A percentile compares a stretch with the other conserved stretches of the same genome.
Evolutionary conservation across 179 eudicot species (phyloP).

Genomic region (Pouteria campechiana): DNA sequence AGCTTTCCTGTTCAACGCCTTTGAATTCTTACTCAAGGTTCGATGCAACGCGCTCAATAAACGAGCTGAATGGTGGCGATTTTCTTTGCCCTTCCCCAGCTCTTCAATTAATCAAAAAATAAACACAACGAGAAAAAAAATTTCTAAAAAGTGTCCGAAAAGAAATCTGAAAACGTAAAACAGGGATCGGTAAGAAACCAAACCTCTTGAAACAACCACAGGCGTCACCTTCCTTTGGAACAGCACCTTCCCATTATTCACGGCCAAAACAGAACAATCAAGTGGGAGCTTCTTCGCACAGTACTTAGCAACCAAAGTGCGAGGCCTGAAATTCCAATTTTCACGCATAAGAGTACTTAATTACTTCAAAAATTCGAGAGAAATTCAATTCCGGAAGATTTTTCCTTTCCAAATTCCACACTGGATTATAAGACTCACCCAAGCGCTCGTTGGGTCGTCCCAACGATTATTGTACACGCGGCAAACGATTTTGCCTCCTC

Average conservation of each 20-base stretch:
- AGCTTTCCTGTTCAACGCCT: conserved; percentile 13
- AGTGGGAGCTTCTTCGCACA: conserved; percentile 52
- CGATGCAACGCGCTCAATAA: conserved; percentile 42
- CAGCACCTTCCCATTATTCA: conserved; percentile 57
- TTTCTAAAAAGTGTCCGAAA: too few relatives aligned
- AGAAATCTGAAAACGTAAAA: background rate
- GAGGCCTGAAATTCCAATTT: conserved; percentile 39
- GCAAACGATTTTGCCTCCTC: conserved; percentile 46
- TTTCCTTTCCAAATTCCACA: too few relatives aligned
- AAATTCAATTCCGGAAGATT: too few relatives aligned
- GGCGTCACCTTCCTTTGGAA: conserved; percentile 20
- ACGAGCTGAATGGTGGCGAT: background rate
- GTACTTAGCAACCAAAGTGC: conserved; percentile 68
- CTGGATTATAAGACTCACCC: too few relatives aligned
- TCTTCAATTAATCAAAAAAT: background rate
- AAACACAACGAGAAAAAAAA: background rate
- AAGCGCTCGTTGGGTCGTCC: too few relatives aligned
- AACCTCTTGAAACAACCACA: background rate
- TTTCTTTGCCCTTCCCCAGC: background rate
- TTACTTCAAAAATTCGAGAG: too few relatives aligned
- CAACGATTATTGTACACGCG: conserved; percentile 31
- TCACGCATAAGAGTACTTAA: too few relatives aligned
- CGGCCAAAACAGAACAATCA: conserved; percentile 49
- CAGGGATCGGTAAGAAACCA: background rate
- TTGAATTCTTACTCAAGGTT: conserved; percentile 29